Evolutionary conservation across 1,284 basidiomycete genomes (phyloP), one percentile per base, ranked within the genome.

Genomic region (Moniliophthora roreri): DNA sequence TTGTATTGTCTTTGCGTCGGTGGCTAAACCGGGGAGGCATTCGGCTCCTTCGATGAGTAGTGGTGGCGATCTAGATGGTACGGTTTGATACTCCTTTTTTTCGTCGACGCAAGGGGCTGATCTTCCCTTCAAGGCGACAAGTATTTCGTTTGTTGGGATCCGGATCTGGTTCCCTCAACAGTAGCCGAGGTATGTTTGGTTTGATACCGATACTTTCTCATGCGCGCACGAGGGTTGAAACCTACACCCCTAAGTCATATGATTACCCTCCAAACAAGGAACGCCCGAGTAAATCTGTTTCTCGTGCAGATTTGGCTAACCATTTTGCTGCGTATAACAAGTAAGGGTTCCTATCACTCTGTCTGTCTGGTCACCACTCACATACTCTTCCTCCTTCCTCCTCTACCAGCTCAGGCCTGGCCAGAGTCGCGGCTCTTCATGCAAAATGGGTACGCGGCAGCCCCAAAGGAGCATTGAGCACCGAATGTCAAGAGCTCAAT

Each of bases 31-130:
- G n/a, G 84, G 82, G 11, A 78, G 76, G 35, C 76, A 81, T 48
- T 75, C 84, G 16, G 84, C 84, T 6, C 83, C 84, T 8, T 78
- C 83, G 0, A 85, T 86, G 83, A 84, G 79, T 45, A 85, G 82
- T 47, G 84, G 84, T 5, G 84, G 84, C 18, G 82, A 85, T 61
- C 69, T 84, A 15, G 82, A 83, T 64, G 76, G 78, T 80, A 57
- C 55, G 63, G 54, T 10, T 20, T 6, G 3, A 11, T n/a, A 36
- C 6, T 39, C 32, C 35, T 34, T 32, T 10, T 21, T 40, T 48
- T 21, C 18, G 44, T 52, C 37, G 10, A 21, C 46, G 24, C 23
- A 44, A n/a, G 11, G 11, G 45, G 38, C 16, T 40, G n/a, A 37
- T 56, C 52, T 35, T 40, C 40, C 38, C 21, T 50, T 18, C 3